Percentiles rank a stretch among this genome's conserved stretches.
Evolutionary conservation across 305 asterid genomes (phyloP).

Genomic region (Andrographis paniculata): DNA sequence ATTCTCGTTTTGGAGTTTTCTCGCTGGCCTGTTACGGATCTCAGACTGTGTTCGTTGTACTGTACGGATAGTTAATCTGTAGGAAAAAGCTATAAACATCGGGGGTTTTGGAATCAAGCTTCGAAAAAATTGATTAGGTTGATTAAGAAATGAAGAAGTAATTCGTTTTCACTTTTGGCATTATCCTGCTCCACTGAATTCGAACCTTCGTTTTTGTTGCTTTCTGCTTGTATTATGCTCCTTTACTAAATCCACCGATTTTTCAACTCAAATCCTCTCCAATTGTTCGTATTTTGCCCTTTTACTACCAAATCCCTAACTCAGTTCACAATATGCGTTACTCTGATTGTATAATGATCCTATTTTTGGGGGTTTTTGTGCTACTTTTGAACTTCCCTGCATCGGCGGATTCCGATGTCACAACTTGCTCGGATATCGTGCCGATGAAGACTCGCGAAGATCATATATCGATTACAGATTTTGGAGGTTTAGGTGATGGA

Average conservation of each 20-base stretch:
- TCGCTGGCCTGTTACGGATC: no score
- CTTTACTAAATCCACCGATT: conserved; percentile 18
- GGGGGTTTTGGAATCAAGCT: no score
- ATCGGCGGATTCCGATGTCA: conserved; percentile 23
- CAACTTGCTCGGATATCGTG: conserved; percentile 39
- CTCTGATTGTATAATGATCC: conserved; percentile 8
- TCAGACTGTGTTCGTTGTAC: no score
- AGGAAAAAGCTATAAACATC: no score
- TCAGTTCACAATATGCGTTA: conserved; percentile 23
- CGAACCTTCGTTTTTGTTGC: conserved; percentile 7
- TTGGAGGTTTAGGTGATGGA: conserved; percentile 49
- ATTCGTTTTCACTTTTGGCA: conserved; percentile 7
- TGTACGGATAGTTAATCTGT: no score
- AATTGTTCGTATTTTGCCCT: neutral
- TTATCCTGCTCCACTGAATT: conserved; percentile 11
- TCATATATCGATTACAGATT: conserved; percentile 36
- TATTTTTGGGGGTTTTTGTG: conserved; percentile 15
- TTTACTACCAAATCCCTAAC: neutral
- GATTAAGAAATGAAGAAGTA: no score
- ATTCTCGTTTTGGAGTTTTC: no score
- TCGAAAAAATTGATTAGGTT: no score
- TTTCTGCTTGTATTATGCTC: conserved; percentile 11
- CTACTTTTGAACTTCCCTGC: conserved; percentile 17
- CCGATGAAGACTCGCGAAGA: conserved; percentile 28
- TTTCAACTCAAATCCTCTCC: no score